Base-by-base conservation (phyloP, 148 eudicot species). In the Rhododendron ferrugineum region DNA sequence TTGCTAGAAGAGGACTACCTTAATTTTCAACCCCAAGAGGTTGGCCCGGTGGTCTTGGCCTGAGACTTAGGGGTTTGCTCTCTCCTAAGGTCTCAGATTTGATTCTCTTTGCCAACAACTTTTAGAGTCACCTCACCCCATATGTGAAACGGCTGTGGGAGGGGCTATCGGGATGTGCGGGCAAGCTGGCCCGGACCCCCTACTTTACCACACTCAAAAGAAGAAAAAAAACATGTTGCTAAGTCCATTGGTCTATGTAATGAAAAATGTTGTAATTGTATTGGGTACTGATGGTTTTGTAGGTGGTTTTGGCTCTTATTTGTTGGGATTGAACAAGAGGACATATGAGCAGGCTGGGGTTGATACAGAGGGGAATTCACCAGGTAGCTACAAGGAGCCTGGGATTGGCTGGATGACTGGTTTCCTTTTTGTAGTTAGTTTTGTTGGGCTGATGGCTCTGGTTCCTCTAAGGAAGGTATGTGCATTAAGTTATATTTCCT, bases 221-320 rank as follows among this genome's bases (percentile, higher is more conserved):
- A 47, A 11, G 56, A 14, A 3, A 13, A 1, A 16, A 15, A 16
- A 3, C 60, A 54, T 54, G 60, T 54, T 54, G 22, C 60, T 54
- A 54, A 54, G 28, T 62, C 28, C 68, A 62, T 23, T 22, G 28
- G 10, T 62, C 68, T 62, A 62, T 62, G 3, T 18, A 70, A 70
- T 28, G 42, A 68, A 10, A 22, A 68, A 2, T 58, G 10, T 60
- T 11, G 74, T 68, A 11, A 28, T 68, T 68, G 14, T 34, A 36
- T 7, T 79, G 58, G 15, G 14, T 42, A 6, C 36, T 23, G 64
- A 22, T 78, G 34, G 49, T 50, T 56, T 83, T 80, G 79, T 82
- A 95, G 98, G 98, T 78, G 98, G 98, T 14, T 95, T 95, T 86
- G 98, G 96, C 40, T 95, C 98, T 1, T 95, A 90, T 85, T 86